Evolutionary conservation across 1,139 yeast genomes (phyloP), one percentile per base, ranked within the genome.

Genomic region (Geotrichum phurueaensis): DNA sequence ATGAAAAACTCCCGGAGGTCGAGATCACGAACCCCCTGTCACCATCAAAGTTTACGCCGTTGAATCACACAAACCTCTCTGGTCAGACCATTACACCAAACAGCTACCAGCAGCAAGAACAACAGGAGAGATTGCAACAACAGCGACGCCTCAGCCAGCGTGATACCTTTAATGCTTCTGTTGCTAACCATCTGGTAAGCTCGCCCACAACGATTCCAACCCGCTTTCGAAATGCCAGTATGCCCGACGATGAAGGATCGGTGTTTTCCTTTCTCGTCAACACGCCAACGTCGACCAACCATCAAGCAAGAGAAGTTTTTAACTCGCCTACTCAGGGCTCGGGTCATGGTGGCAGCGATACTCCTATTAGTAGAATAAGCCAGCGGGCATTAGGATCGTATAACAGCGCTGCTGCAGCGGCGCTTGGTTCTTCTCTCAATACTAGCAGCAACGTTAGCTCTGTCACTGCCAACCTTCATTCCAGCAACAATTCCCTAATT

Each of bases 181-280:
- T 31, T 10, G 25, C 27, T 6, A 20, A 10, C 10, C 31, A 36
- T 15, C 15, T 10, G 7, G 48, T 15, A 13, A 31, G 23, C 22
- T 54, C 57, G 1, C 57, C 57, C 52, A 20, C 48, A 25, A 3
- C 27, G 52, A 15, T 36, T 54, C 18, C 52, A 31, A 2, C 22
- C 27, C 48, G 13, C 53, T n/a, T 29, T 31, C 22, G 45, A 12
- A 7, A 33, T 33, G 48, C 33, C 18, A 39, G 33, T n/a, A 7
- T 51, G 2, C 39, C 29, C 27, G 60, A 58, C 23, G 60, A 58
- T 48, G 60, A 58, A 10, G 60, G 60, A 25, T 58, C 60, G 13
- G 60, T 58, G 15, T 58, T 58, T 31, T 53, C 57, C 6, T 58
- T 58, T 29, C 23, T 58, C 6, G 57, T 53, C 13, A 33, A 58